Evolutionary conservation across 164 flowering plant genomes (phyloP).

Genomic region (Saururus chinensis): DNA sequence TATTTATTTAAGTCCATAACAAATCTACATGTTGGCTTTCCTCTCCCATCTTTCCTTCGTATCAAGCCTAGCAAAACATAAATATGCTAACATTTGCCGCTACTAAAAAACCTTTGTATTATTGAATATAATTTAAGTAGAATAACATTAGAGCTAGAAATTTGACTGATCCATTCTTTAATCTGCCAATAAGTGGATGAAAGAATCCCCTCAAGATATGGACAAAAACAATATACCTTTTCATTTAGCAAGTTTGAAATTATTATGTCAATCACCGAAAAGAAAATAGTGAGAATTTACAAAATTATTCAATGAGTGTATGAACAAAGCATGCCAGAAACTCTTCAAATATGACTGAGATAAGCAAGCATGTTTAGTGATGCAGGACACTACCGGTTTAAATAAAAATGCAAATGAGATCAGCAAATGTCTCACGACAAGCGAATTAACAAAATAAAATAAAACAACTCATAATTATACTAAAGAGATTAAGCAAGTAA

Average conservation of each 20-base stretch:
- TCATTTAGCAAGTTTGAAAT: neutral
- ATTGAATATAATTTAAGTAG: no score
- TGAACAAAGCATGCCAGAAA: neutral
- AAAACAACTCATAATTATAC: no score
- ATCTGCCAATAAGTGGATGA: no score
- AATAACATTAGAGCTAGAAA: no score
- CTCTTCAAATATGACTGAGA: neutral
- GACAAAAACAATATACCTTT: neutral
- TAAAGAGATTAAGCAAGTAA: no score
- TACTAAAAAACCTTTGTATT: no score
- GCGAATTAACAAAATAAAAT: no score
- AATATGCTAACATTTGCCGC: neutral
- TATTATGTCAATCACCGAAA: no score
- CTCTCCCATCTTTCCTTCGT: constrained; percentile 63
- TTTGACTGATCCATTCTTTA: no score
- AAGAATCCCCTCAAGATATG: neutral
- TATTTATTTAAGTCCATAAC: neutral
- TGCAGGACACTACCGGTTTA: neutral
- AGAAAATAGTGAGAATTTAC: neutral
- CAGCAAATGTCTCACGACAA: no score
- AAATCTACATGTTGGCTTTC: constrained; percentile 51
- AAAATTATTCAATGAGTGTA: neutral
- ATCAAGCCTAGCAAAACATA: constrained; percentile 32
- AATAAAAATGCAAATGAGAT: no score
- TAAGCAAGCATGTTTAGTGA: neutral